Evolutionary conservation across 176 grass and related monocot genomes (phyloP).

Genomic region (Raddia guianensis): DNA sequence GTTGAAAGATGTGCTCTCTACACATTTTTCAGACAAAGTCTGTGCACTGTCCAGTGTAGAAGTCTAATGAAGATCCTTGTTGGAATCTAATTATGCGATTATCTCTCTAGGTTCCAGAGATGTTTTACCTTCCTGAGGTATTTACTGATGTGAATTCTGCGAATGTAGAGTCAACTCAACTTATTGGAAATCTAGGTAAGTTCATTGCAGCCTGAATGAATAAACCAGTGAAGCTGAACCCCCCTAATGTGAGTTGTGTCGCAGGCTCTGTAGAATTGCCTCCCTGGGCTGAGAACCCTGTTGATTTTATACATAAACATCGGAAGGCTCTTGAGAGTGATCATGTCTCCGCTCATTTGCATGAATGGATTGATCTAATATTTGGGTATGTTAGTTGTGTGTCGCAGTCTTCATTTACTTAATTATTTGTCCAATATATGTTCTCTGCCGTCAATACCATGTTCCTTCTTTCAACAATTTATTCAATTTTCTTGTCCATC

Average conservation of each 20-base stretch:
- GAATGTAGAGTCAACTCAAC: conserved; percentile 61
- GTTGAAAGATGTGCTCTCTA: conserved; percentile 32
- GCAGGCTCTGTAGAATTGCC: conserved; percentile 84
- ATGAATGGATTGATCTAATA: conserved; percentile 98
- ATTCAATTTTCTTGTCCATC: conserved; percentile 3
- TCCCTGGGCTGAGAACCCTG: conserved; percentile 86
- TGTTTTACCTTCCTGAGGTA: conserved; percentile 97
- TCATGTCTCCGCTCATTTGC: conserved; percentile 80
- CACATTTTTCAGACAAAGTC: conserved; percentile 19
- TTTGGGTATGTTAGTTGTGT: conserved; percentile 74
- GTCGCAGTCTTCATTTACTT: conserved; percentile 13
- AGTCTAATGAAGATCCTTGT: conserved; percentile 23
- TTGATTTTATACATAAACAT: conserved; percentile 97
- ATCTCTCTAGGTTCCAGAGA: conserved; percentile 83
- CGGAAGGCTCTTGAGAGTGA: conserved; percentile 93
- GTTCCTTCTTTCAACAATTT: conserved; percentile 28
- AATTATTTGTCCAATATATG: conserved; percentile 11
- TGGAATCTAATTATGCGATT: conserved; percentile 42
- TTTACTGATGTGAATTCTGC: conserved; percentile 67
- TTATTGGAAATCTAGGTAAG: conserved; percentile 65
- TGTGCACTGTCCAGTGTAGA: conserved; percentile 10
- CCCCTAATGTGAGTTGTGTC: conserved; percentile 33
- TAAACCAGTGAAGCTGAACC: conserved; percentile 25
- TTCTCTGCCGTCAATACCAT: conserved; percentile 26
- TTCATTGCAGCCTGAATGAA: conserved; percentile 25